Base-by-base conservation (phyloP, 73 alveolate species). In the Uronychia setigera region DNA sequence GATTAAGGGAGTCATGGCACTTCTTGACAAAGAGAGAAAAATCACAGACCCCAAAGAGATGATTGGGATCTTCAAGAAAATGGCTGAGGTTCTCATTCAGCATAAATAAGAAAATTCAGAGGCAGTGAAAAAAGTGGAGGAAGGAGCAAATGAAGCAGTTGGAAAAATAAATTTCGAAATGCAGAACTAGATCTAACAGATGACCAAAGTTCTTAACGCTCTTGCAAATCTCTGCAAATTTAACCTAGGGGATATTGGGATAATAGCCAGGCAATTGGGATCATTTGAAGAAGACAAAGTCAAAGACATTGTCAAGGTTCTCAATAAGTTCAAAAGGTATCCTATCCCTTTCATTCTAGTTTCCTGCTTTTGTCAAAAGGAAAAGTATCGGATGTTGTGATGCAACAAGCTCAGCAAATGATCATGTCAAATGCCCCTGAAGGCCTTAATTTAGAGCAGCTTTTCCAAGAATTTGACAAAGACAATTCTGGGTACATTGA, bases 11-110 rank as follows among this genome's bases (percentile, higher is more conserved):
- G 78, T 32, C 27, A n/a, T 80, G 27, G 33, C 28, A 19, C 28
- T 80, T 1, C 75, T 80, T 28, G 77, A 80, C 86, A 80, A 80
- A 29, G 58, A 80, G 57, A 28, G 57, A 13, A 30, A 67, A 0
- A 28, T 33, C 35, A 34, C 58, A 1, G 59, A 58, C 34, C 0
- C 29, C 1, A 32, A 80, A 0, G 28, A 58, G 59, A 29, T 28
- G 59, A 80, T 26, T 14, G 79, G 58, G 1, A 25, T 80, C 30
- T 80, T 80, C 33, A 28, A 13, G 76, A 58, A 58, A 0, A 57
- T 80, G 86, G n/a, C 32, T 28, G 28, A 31, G 30, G 1, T 34
- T 19, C 19, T 46, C 67, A 46, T 46, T 46, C 19, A 5, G 19
- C 67, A 46, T 46, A 11, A 5, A 46, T 11, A 11, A 5, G 67